A percentile compares a stretch with the other conserved stretches of the same genome.
These are phyloP conservation scores for Lenwebbia sp. DNA, from an alignment of 345 rosid species.

Conservation along the genomic window DNA sequence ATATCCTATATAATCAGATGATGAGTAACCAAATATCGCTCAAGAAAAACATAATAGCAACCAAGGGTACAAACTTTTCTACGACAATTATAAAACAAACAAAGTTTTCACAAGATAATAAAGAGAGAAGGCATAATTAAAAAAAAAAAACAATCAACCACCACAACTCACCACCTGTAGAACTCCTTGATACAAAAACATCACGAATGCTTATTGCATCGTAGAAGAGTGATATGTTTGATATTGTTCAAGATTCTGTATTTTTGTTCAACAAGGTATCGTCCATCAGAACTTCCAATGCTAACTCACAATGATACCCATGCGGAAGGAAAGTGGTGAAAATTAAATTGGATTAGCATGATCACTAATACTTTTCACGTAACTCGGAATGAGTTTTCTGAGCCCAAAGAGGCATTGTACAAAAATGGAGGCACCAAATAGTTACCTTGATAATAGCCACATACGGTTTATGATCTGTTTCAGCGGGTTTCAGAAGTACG, in stretches of 20 bases:
- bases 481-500: constrained; percentile 78
- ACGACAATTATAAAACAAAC: no score
- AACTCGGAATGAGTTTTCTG: background rate
- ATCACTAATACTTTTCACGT: background rate
- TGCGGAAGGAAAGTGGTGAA: background rate
- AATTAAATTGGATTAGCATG: background rate
- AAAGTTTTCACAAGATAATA: no score
- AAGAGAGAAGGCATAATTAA: no score
- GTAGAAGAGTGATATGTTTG: no score
- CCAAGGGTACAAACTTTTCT: background rate
- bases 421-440: background rate
- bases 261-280: no score
- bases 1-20: constrained; percentile 50
- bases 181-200: background rate
- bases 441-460: constrained; percentile 94
- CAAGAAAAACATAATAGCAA: background rate
- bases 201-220: no score
- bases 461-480: constrained; percentile 66
- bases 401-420: no score
- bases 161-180: background rate
- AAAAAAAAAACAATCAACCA: no score
- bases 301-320: no score
- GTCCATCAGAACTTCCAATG: background rate
- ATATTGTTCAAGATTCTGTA: no score
- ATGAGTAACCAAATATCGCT: background rate